Evolutionary conservation across 2,329 filamentous ascomycete genomes (phyloP).

Genomic region (Drechslerella dactyloides): DNA sequence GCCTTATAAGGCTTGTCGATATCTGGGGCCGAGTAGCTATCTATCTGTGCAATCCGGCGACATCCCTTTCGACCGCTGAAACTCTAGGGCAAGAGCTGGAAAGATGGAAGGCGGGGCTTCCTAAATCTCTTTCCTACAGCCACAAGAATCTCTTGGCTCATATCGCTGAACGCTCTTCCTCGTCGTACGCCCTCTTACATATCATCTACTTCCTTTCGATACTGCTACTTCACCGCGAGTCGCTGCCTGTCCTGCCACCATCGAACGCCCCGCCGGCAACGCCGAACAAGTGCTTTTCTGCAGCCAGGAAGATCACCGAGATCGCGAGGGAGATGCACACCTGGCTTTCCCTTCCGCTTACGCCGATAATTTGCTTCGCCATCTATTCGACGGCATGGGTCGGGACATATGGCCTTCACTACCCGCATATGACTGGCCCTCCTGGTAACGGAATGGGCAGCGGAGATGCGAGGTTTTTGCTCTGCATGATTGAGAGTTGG

Average conservation of each 20-base stretch:
- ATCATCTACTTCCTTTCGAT: slow-evolving; percentile 70
- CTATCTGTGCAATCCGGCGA: slow-evolving; percentile 55
- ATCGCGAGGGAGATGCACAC: slow-evolving; percentile 69
- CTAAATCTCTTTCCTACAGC: slow-evolving; percentile 66
- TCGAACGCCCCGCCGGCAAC: slow-evolving; percentile 58
- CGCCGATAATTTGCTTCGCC: slow-evolving; percentile 71
- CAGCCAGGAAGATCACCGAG: slow-evolving; percentile 69
- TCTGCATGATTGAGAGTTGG: slow-evolving; percentile 51
- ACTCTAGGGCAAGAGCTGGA: slow-evolving; percentile 64
- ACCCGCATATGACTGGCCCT: slow-evolving; percentile 68
- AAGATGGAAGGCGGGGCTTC: slow-evolving; percentile 64
- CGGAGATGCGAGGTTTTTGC: slow-evolving; percentile 51
- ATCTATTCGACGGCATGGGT: slow-evolving; percentile 72
- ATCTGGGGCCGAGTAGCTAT: slow-evolving; percentile 62
- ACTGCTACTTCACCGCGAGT: slow-evolving; percentile 71
- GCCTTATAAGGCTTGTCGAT: slow-evolving; percentile 61
- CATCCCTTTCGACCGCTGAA: slow-evolving; percentile 62
- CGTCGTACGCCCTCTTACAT: slow-evolving; percentile 71
- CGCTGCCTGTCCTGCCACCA: slow-evolving; percentile 49
- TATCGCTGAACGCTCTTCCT: slow-evolving; percentile 68
- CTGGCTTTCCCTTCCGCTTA: slow-evolving; percentile 69
- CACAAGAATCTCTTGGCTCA: slow-evolving; percentile 70
- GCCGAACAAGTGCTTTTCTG: slow-evolving; percentile 68
- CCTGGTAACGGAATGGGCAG: slow-evolving; percentile 52
- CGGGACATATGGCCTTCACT: slow-evolving; percentile 71